Evolutionary conservation across 345 rosid genomes (phyloP).

Genomic region (Hirschfeldia incana): DNA sequence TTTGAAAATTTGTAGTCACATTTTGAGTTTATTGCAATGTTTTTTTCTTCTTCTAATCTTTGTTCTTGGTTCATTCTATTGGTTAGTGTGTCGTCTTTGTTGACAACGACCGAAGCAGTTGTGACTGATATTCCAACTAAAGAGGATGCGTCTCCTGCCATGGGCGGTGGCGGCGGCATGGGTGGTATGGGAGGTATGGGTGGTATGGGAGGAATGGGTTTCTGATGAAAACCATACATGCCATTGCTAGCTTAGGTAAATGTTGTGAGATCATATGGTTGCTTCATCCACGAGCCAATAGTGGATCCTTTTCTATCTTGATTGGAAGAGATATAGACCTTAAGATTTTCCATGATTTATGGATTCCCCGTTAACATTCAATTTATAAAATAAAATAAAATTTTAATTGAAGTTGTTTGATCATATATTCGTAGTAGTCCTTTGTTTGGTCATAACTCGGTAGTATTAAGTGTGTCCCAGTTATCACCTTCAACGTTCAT

Average conservation of each 20-base stretch:
- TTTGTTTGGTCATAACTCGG: neutral
- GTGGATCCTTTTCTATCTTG: neutral
- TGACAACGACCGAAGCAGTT: conserved; percentile 95
- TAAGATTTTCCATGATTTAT: neutral
- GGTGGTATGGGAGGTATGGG: conserved; percentile 71
- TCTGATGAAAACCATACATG: conserved; percentile 39
- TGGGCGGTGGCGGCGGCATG: conserved; percentile 69
- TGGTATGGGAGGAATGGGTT: conserved; percentile 94
- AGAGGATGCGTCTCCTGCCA: conserved; percentile 64
- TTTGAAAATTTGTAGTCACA: neutral
- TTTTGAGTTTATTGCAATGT: neutral
- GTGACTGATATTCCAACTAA: conserved; percentile 86
- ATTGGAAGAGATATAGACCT: neutral
- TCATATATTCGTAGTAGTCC: neutral
- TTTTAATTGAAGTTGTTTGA: neutral
- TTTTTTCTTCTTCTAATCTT: neutral
- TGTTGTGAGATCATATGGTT: conserved; percentile 13
- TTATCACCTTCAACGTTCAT: too few relatives aligned
- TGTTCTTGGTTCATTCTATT: neutral
- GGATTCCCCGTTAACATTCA: neutral
- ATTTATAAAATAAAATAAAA: neutral
- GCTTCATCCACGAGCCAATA: conserved; percentile 14
- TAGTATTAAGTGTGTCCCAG: too few relatives aligned
- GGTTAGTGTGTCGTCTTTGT: conserved; percentile 83
- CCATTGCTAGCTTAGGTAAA: neutral